phyloP scores from a whole-genome alignment of 495 filamentous ascomycete genomes.

The Talaromyces ruber region DNA sequence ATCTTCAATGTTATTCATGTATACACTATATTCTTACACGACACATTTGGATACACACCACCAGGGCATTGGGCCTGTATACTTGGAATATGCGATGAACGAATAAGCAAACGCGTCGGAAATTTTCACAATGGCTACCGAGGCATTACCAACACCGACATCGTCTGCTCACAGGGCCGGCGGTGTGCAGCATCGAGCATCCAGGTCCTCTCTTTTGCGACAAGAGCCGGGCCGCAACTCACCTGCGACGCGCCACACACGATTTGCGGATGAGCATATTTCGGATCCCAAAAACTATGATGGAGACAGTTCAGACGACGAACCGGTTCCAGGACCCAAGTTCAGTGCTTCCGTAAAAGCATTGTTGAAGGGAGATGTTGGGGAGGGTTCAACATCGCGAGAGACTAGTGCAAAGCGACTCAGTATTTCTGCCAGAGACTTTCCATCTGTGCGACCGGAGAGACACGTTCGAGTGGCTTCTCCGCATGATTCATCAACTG shows the following conservation, averaged over 20 bases:
- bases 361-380: constrained; percentile 56
- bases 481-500: constrained; percentile 29
- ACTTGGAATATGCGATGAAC: constrained; percentile 2
- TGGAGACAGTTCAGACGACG: constrained; percentile 71
- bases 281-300: constrained; percentile 26
- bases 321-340: constrained; percentile 63
- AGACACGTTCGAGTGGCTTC: constrained; percentile 31
- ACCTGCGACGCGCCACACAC: constrained; percentile 19
- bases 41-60: not conserved
- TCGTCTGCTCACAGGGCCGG: constrained; percentile 26
- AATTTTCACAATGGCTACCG: constrained; percentile 15
- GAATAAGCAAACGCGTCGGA: constrained; percentile 4
- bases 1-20: not conserved
- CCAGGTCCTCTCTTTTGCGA: constrained; percentile 33
- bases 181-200: constrained; percentile 29
- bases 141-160: constrained; percentile 31
- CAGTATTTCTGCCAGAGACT: constrained; percentile 8
- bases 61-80: not conserved
- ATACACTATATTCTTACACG: not conserved
- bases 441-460: constrained; percentile 22
- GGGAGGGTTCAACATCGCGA: constrained; percentile 41
- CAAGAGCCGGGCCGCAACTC: constrained; percentile 33
- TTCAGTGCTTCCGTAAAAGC: constrained; percentile 74
- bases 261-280: constrained; percentile 12
- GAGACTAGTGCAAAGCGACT: constrained; percentile 32